Percentiles rank a stretch among this genome's conserved stretches.
Evolutionary conservation across 2,329 filamentous ascomycete species (phyloP).

Genomic region (Colletotrichum tamarilloi): DNA sequence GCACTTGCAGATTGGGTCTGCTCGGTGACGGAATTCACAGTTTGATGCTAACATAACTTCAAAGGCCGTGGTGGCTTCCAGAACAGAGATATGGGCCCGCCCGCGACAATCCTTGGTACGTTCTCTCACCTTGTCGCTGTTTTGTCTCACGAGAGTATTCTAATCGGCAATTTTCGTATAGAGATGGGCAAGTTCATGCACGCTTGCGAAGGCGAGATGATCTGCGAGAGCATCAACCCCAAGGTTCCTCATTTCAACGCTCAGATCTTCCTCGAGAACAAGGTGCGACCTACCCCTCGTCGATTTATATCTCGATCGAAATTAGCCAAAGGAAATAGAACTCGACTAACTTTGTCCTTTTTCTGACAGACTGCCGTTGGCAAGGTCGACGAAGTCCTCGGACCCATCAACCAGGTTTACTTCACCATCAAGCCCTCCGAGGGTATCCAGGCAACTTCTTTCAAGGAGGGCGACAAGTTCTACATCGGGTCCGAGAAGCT

Average conservation of each 20-base stretch:
- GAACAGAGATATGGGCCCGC: constrained; percentile 37
- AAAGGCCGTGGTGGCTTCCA: constrained; percentile 36
- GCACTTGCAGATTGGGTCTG: background rate
- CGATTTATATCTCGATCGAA: background rate
- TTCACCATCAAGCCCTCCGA: constrained; percentile 98
- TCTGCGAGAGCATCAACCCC: constrained; percentile 93
- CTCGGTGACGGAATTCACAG: background rate
- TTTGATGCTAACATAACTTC: constrained; percentile 7
- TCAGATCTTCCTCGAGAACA: constrained; percentile 98
- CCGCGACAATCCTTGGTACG: constrained; percentile 36
- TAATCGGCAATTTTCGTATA: constrained; percentile 43
- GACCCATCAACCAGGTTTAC: constrained; percentile 96
- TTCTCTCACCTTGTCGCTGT: background rate
- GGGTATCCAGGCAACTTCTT: constrained; percentile 92
- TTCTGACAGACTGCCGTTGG: constrained; percentile 78
- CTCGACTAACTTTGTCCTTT: background rate
- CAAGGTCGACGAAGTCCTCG: constrained; percentile 98
- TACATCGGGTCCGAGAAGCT: constrained; percentile 96
- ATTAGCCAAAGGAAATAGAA: too few species aligned
- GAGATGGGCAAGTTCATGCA: constrained; percentile 97
- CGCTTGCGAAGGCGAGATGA: constrained; percentile 96
- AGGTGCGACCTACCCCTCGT: constrained; percentile 64
- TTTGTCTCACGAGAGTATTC: background rate
- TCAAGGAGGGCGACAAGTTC: constrained; percentile 97
- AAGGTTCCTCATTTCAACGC: constrained; percentile 99